A percentile compares a stretch with the other conserved stretches of the same genome.
Evolutionary conservation across 2,329 filamentous ascomycete genomes (phyloP).

Genomic region (Capronia epimyces): DNA sequence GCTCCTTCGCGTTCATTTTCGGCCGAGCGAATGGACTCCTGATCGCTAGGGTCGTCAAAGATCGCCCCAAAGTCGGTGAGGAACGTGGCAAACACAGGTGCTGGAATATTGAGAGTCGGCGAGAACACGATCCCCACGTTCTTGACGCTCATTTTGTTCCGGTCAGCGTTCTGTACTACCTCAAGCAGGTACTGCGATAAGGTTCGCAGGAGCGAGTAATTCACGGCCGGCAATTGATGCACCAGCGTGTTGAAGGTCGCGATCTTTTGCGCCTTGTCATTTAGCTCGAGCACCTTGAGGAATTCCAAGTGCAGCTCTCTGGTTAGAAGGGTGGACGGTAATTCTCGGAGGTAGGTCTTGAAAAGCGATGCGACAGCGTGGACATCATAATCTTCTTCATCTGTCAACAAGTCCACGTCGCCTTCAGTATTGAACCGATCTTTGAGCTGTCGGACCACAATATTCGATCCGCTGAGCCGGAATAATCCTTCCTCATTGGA

Average conservation of each 20-base stretch:
- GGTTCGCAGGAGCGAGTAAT: conserved; percentile 74
- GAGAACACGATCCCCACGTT: conserved; percentile 99
- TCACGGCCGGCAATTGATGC: conserved; percentile 70
- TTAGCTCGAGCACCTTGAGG: conserved; percentile 73
- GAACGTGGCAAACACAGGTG: conserved; percentile 88
- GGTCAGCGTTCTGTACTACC: conserved; percentile 81
- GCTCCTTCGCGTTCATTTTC: conserved; percentile 34
- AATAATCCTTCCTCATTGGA: conserved; percentile 90
- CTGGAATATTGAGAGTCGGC: conserved; percentile 91
- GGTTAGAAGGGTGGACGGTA: conserved; percentile 86
- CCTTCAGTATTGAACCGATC: conserved; percentile 92
- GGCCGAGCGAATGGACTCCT: conserved; percentile 7
- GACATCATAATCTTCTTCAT: conserved; percentile 85
- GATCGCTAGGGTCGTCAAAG: conserved; percentile 61
- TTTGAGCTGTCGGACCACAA: conserved; percentile 82
- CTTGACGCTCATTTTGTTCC: conserved; percentile 97
- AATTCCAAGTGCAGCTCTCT: conserved; percentile 87
- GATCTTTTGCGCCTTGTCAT: conserved; percentile 70
- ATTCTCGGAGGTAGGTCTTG: conserved; percentile 87
- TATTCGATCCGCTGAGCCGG: conserved; percentile 90
- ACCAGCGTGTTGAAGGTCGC: conserved; percentile 70
- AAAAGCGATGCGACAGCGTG: conserved; percentile 91
- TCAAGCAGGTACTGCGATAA: conserved; percentile 83
- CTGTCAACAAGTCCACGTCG: conserved; percentile 78
- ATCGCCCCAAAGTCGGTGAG: conserved; percentile 84